Percentiles rank a stretch among this genome's conserved stretches.
phyloP scores from a whole-genome alignment of 1,284 basidiomycete species.

The Schizopora paradoxa region DNA sequence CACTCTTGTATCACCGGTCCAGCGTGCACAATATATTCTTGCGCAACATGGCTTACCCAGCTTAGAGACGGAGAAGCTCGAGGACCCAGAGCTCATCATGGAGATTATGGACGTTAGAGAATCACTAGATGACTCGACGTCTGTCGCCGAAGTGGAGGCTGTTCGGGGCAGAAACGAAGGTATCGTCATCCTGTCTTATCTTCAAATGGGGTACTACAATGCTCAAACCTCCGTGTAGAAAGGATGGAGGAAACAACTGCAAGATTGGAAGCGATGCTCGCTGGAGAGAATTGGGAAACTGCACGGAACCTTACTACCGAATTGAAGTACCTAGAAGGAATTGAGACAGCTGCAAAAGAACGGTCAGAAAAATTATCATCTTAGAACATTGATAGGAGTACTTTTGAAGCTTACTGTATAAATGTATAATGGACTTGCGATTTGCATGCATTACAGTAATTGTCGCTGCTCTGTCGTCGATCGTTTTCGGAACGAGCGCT shows the following conservation, averaged over 20 bases:
- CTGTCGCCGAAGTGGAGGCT: conserved; percentile 43
- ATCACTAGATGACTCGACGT: conserved; percentile 62
- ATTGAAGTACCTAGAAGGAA: conserved; percentile 74
- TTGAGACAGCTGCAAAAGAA: conserved; percentile 61
- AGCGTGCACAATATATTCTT: conserved; percentile 70
- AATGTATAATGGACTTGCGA: no score
- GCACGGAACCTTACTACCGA: conserved; percentile 61
- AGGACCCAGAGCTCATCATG: conserved; percentile 69
- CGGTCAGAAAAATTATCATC: conserved; percentile 10
- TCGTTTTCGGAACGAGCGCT: background rate
- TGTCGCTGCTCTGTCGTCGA: background rate
- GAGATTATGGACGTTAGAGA: conserved; percentile 84
- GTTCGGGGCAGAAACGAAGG: conserved; percentile 59
- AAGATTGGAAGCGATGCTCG: conserved; percentile 49
- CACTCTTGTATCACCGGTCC: conserved; percentile 57
- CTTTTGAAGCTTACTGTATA: no score
- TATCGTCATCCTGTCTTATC: conserved; percentile 31
- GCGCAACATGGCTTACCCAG: conserved; percentile 53
- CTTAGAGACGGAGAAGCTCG: conserved; percentile 70
- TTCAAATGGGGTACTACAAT: background rate
- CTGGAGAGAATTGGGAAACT: conserved; percentile 45
- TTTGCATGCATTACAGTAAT: no score
- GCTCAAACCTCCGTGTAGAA: conserved; percentile 33
- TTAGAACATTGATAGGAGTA: conserved; percentile 23
- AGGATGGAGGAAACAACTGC: conserved; percentile 45